These are phyloP conservation scores for Xylariaceae sp. DNA, from an alignment of 2,329 filamentous ascomycete species.

Conservation along the genomic window DNA sequence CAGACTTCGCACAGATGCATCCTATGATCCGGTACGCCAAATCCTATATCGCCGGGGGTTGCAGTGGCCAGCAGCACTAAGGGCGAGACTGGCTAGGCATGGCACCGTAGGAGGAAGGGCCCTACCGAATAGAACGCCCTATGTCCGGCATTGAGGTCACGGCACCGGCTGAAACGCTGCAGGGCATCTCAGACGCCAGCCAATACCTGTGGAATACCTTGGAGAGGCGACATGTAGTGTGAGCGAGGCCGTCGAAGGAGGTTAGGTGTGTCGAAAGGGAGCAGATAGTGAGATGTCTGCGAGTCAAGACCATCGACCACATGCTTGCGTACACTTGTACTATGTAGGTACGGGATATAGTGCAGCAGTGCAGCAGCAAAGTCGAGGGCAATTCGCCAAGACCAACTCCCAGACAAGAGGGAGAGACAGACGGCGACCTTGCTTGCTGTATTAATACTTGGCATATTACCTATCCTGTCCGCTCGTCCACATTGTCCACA, in stretches of 20 bases:
- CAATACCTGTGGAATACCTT: neutral
- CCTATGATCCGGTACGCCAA: constrained; percentile 24
- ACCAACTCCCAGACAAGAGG: neutral
- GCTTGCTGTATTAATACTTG: neutral
- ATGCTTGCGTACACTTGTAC: neutral
- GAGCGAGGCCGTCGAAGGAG: neutral
- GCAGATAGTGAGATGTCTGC: neutral
- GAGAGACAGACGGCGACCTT: neutral
- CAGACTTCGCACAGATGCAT: constrained; percentile 20
- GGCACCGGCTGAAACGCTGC: neutral
- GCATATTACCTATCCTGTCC: neutral
- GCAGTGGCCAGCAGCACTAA: constrained; percentile 15
- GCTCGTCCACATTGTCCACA: neutral
- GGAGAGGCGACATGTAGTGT: neutral
- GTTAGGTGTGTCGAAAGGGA: neutral
- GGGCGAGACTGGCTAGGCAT: constrained; percentile 15
- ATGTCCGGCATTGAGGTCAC: neutral
- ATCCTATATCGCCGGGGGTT: constrained; percentile 16
- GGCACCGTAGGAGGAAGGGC: constrained; percentile 1
- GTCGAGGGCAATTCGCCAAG: neutral
- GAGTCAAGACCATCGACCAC: neutral
- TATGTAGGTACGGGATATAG: neutral
- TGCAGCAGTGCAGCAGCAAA: neutral
- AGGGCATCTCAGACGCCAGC: neutral
- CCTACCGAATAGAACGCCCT: neutral